Percentiles rank a stretch among this genome's conserved stretches.
Evolutionary conservation across 1,284 basidiomycete species (phyloP).

Genomic region (Flammula alnicola): DNA sequence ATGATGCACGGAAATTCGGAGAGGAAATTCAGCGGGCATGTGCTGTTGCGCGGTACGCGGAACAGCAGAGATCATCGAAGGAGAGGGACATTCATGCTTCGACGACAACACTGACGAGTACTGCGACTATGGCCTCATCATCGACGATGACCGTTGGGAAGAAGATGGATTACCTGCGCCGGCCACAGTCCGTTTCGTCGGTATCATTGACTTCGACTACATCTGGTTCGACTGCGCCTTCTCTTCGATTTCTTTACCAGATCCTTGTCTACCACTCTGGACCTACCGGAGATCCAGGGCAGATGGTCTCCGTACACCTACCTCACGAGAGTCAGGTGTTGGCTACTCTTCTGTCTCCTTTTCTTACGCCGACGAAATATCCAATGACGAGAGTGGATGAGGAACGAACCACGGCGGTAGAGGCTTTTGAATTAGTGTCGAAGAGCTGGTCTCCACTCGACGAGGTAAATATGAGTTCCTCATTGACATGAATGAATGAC

Average conservation of each 20-base stretch:
- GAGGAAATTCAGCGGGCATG: slow-evolving; percentile 28
- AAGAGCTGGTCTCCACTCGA: slow-evolving; percentile 59
- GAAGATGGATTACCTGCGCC: slow-evolving; percentile 24
- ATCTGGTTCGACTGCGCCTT: slow-evolving; percentile 13
- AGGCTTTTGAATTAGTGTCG: slow-evolving; percentile 60
- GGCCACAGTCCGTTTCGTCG: slow-evolving; percentile 25
- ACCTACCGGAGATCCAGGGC: slow-evolving; percentile 5
- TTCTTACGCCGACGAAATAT: slow-evolving; percentile 44
- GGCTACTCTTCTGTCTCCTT: slow-evolving; percentile 60
- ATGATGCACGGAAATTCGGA: slow-evolving; percentile 26
- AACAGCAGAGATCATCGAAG: slow-evolving; percentile 14
- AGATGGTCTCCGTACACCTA: slow-evolving; percentile 35
- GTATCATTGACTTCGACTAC: slow-evolving; percentile 11
- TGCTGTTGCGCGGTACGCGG: slow-evolving; percentile 22
- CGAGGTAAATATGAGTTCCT: slow-evolving; percentile 42
- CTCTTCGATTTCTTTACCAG: slow-evolving; percentile 25
- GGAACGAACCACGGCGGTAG: slow-evolving; percentile 60
- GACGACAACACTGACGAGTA: slow-evolving; percentile 9
- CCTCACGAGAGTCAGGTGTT: slow-evolving; percentile 64
- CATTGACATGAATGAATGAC: background rate
- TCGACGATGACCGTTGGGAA: slow-evolving; percentile 11
- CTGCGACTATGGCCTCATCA: slow-evolving; percentile 11
- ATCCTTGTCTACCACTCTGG: slow-evolving; percentile 23
- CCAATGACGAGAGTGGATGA: slow-evolving; percentile 41
- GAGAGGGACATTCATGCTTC: slow-evolving; percentile 18